Evolutionary conservation across 306 rosid species (phyloP), one percentile per base, ranked within the genome.

Genomic region (Pyrus pyrifolia): DNA sequence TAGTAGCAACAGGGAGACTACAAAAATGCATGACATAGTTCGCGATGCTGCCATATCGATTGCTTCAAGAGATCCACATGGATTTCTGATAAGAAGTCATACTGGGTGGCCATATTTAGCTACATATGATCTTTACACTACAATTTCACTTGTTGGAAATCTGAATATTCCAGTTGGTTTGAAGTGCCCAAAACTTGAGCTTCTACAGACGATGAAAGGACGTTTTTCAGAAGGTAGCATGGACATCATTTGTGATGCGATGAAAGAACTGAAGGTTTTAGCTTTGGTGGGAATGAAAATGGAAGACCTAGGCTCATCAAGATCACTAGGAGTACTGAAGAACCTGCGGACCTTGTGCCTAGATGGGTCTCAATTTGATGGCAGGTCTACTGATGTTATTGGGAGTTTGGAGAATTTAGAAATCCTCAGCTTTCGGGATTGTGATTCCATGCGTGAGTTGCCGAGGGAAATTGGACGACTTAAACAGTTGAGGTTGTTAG

Each of bases 1-100:
- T 10, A 6, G 30, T 3, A 2, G 59, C 0, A 0, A 0, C 1
- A 0, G 1, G 4, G 33, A 23, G 7, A 0, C 4, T 51, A 68
- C 38, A 14, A 80, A 58, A 60, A 74, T 80, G 76, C 83, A 80
- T 8, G 79, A 80, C 38, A 1, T 80, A 6, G 51, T 74, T 33
- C 71, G 79, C 33, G 83, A 80, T 68, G 83, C 68, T 73, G 63
- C 70, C 38, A 59, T 74, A 59, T 5, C 0, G 1, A 81, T 81
- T 51, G 63, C 80, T 13, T 68, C 66, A 3, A 25, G 30, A 45
- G 60, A 76, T 3, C 61, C 1, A 14, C 68, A 18, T 11, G 25
- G 57, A 61, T 40, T 21, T 65, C 0, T 23, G 10, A 8, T 69
- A 29, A 23, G 4, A 15, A 6, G 58, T 17, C 1, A 23, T 13